phyloP scores from a whole-genome alignment of 176 grass and related monocot species.

The Melocanna baccifera region DNA sequence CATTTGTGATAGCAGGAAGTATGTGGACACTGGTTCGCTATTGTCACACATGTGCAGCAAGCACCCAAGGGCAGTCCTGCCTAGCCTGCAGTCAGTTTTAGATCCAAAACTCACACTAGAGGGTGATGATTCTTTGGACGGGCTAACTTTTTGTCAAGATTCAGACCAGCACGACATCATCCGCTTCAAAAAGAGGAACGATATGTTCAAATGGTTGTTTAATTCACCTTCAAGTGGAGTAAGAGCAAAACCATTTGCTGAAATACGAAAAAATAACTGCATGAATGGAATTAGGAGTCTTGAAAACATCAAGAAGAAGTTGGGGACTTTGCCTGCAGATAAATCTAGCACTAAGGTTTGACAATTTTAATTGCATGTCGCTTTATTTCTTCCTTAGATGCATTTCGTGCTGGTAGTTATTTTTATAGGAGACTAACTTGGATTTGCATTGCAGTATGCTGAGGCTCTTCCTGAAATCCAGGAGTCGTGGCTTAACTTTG shows the following conservation, averaged over 20 bases:
- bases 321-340: constrained; percentile 28
- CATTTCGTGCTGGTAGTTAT: not conserved
- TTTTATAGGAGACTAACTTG: not conserved
- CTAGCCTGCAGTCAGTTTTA: constrained; percentile 21
- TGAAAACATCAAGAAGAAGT: constrained; percentile 23
- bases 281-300: not conserved
- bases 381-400: not conserved
- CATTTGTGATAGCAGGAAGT: constrained; percentile 27
- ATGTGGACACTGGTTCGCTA: not conserved
- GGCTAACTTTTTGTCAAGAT: constrained; percentile 1
- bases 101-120: constrained; percentile 6
- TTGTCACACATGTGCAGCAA: constrained; percentile 38
- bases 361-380: not conserved
- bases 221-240: constrained; percentile 27
- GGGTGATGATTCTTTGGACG: not conserved
- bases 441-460: constrained; percentile 22
- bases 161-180: constrained; percentile 13
- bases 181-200: not conserved
- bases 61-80: constrained; percentile 22
- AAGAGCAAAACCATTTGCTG: not conserved
- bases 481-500: constrained; percentile 22
- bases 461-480: constrained; percentile 19
- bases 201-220: constrained; percentile 37
- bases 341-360: constrained; percentile 23
- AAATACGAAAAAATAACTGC: constrained; percentile 3